Evolutionary conservation across 805 yeast genomes (phyloP).

Genomic region (Schizosaccharomyces japonicus): DNA sequence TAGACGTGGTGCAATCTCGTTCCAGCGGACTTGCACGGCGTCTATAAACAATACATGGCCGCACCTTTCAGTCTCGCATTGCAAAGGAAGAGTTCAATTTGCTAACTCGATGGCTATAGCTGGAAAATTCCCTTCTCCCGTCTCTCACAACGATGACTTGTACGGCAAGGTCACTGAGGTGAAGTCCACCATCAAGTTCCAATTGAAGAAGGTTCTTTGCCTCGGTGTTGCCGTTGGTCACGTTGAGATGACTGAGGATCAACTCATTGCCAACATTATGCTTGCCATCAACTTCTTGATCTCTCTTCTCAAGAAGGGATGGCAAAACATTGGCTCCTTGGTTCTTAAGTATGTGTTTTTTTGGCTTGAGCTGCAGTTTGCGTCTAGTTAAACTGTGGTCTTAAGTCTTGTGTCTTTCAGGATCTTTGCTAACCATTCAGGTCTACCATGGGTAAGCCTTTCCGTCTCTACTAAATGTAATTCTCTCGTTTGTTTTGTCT

Average conservation of each 20-base stretch:
- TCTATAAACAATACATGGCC: not conserved
- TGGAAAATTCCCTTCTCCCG: constrained; percentile 99
- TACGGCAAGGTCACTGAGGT: constrained; percentile 89
- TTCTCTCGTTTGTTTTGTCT: too few species aligned
- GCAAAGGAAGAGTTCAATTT: constrained; percentile 4
- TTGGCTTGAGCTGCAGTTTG: too few species aligned
- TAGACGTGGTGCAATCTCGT: too few species aligned
- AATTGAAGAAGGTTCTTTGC: constrained; percentile 98
- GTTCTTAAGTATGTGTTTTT: too few species aligned
- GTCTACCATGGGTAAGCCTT: constrained; percentile 99
- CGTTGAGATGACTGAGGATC: constrained; percentile 98
- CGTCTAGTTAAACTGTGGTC: too few species aligned
- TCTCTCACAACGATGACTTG: constrained; percentile 96
- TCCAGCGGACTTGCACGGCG: too few species aligned
- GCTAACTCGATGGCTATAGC: constrained; percentile 21
- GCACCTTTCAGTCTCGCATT: constrained; percentile 1
- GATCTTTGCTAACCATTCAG: too few species aligned
- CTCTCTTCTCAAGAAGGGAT: constrained; percentile 97
- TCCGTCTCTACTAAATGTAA: constrained; percentile 70
- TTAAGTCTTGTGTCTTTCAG: too few species aligned
- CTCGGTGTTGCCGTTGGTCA: constrained; percentile 98
- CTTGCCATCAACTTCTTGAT: constrained; percentile 97
- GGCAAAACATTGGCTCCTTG: constrained; percentile 99
- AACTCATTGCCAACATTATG: constrained; percentile 89
- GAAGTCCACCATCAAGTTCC: constrained; percentile 99